These are phyloP conservation scores for Bertia moriformis DNA, from an alignment of 2,329 filamentous ascomycete species.

Conservation along the genomic window DNA sequence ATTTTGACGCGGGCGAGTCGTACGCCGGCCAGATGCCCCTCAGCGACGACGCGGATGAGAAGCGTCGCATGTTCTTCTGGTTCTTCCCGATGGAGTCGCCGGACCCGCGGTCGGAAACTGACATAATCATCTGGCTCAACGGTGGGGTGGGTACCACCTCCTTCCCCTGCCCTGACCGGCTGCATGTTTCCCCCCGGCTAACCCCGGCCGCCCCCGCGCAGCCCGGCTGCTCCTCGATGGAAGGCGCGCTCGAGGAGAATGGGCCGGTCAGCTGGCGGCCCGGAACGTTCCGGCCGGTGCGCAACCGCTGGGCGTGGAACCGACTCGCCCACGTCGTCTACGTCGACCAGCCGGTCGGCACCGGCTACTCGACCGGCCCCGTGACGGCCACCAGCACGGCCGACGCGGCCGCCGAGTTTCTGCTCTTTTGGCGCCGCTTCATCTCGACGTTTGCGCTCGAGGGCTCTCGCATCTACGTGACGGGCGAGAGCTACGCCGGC, in stretches of 20 bases:
- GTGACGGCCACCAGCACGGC: slow-evolving; percentile 50
- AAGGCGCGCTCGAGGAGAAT: slow-evolving; percentile 63
- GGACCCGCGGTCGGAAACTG: slow-evolving; percentile 5
- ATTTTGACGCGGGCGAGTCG: slow-evolving; percentile 53
- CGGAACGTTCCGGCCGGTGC: slow-evolving; percentile 50
- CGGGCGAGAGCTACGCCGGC: slow-evolving; percentile 60
- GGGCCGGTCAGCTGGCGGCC: slow-evolving; percentile 60
- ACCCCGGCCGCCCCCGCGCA: slow-evolving; percentile 6
- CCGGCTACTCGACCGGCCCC: slow-evolving; percentile 54
- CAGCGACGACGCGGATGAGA: slow-evolving; percentile 28
- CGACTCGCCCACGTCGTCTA: slow-evolving; percentile 66
- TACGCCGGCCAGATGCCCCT: slow-evolving; percentile 51
- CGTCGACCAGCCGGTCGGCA: slow-evolving; percentile 54
- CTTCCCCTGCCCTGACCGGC: neutral
- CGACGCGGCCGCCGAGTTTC: slow-evolving; percentile 57
- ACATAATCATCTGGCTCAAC: slow-evolving; percentile 45
- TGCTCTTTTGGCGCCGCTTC: slow-evolving; percentile 70
- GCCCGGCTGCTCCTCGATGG: slow-evolving; percentile 46
- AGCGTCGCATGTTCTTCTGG: slow-evolving; percentile 46
- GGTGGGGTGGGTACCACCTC: slow-evolving; percentile 24
- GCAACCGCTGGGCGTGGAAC: slow-evolving; percentile 61
- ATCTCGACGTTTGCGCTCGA: slow-evolving; percentile 56
- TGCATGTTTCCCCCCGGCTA: neutral
- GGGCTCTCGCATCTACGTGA: slow-evolving; percentile 56
- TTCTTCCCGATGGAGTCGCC: slow-evolving; percentile 45